These are phyloP conservation scores for Pythium phragmitis DNA, from an alignment of 352 stramenopile genomes.

Conservation along the genomic window DNA sequence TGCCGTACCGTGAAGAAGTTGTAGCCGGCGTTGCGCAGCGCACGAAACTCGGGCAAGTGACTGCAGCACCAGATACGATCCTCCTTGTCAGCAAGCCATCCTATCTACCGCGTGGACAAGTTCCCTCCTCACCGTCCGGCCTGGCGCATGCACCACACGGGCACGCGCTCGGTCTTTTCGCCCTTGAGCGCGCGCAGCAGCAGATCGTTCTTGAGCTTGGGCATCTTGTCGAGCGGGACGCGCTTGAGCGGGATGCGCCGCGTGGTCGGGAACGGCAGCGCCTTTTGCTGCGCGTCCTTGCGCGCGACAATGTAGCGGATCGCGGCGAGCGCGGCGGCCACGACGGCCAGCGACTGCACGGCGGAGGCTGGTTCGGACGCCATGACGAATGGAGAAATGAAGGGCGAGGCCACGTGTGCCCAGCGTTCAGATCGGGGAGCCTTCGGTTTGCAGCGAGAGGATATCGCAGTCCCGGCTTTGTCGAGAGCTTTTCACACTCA, in stretches of 20 bases:
- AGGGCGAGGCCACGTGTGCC: slow-evolving; percentile 4
- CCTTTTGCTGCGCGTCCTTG: slow-evolving; percentile 44
- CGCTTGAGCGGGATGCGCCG: slow-evolving; percentile 68
- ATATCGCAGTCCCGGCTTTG: slow-evolving; percentile 17
- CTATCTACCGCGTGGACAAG: slow-evolving; percentile 6
- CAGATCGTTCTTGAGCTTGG: slow-evolving; percentile 90
- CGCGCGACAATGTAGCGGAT: slow-evolving; percentile 61
- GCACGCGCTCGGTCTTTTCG: slow-evolving; percentile 88
- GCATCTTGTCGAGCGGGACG: slow-evolving; percentile 62
- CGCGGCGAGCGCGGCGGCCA: slow-evolving; percentile 48
- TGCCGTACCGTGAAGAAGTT: slow-evolving; percentile 84
- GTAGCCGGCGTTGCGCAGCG: slow-evolving; percentile 77
- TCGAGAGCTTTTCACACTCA: background rate
- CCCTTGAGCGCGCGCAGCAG: slow-evolving; percentile 84
- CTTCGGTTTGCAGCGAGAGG: slow-evolving; percentile 2
- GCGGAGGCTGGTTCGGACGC: slow-evolving; percentile 20
- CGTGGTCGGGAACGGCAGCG: slow-evolving; percentile 54
- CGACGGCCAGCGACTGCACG: slow-evolving; percentile 32
- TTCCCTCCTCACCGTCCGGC: slow-evolving; percentile 77
- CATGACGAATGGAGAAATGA: slow-evolving; percentile 11
- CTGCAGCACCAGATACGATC: slow-evolving; percentile 25
- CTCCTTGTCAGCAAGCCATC: slow-evolving; percentile 5
- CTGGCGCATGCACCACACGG: slow-evolving; percentile 98
- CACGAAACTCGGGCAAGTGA: slow-evolving; percentile 87
- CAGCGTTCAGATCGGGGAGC: background rate